Evolutionary conservation across 495 filamentous ascomycete species (phyloP), one percentile per base, ranked within the genome.

Genomic region (Platismatia glauca): DNA sequence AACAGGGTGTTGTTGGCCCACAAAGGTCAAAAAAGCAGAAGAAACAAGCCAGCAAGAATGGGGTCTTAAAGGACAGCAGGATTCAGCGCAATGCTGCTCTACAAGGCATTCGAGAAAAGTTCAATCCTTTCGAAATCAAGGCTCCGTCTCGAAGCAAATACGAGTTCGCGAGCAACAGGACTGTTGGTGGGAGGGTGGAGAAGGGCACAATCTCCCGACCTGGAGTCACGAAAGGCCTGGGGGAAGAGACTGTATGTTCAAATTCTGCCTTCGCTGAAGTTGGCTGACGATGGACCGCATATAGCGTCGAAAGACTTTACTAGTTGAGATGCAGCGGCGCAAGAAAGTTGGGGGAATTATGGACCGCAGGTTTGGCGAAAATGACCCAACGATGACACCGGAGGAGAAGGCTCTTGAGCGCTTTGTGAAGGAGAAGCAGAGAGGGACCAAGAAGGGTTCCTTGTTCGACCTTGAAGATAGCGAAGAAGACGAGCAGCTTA

Each of bases 101-200:
- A 58, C 81, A 89, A 68, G 82, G 81, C 57, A 96, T 97, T 70
- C 87, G 94, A 66, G 91, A 97, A 63, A 84, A 90, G 66, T 97
- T 97, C 83, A 97, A 97, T 74, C 94, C 94, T 4, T 98, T 97
- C 73, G 94, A 98, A 72, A 82, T 95, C 72, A 91, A 94, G 73
- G 81, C 82, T 15, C 81, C 84, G 31, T 75, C 82, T 0, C 77
- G 82, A 35, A 81, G 79, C 66, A 96, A 96, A 69, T 92, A 93
- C 66, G 85, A 90, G 44, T 79, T 85, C 43, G 82, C 83, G 4
- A 90, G 82, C 20, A 88, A 81, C 62, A 77, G 75, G 22, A 77
- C 81, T 9, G 76, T 79, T 66, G 74, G 72, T 35, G 77, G 71
- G 56, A 80, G 77, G 55, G 74, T 75, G 27, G 67, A 76, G 55